A percentile compares a stretch with the other conserved stretches of the same genome.
These are phyloP conservation scores for Thalassiosira livingstoniorum DNA, from an alignment of 352 stramenopile species.

Conservation along the genomic window DNA sequence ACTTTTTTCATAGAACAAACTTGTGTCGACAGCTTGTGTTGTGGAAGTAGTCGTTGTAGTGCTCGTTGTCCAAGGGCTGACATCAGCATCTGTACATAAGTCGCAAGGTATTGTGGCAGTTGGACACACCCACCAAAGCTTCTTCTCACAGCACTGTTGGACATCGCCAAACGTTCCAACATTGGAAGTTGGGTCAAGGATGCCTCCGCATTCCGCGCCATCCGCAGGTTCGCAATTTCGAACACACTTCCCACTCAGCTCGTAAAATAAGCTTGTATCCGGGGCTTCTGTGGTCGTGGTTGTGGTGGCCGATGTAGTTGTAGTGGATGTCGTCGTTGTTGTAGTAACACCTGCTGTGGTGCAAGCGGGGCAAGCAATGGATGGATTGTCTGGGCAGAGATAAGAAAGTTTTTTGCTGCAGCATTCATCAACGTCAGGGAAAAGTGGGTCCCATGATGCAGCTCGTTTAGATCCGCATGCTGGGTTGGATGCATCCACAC, in stretches of 20 bases:
- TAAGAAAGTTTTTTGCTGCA: no score
- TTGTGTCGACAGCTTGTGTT: background rate
- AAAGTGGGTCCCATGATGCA: no score
- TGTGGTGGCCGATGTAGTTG: no score
- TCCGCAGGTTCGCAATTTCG: background rate
- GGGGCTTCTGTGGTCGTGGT: background rate
- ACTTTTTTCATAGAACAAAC: background rate
- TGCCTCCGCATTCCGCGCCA: background rate
- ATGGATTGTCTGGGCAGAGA: no score
- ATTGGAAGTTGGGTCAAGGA: background rate
- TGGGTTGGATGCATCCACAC: no score
- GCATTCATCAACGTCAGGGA: no score
- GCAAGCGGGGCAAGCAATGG: no score
- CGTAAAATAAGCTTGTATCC: background rate
- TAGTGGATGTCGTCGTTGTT: no score
- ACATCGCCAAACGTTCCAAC: background rate
- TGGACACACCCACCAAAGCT: background rate
- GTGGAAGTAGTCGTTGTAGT: background rate
- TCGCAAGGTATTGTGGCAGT: background rate
- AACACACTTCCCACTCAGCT: background rate
- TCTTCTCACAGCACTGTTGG: background rate
- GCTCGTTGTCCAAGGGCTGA: background rate
- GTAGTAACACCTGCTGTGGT: no score
- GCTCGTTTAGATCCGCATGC: no score
- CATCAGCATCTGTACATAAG: background rate